Evolutionary conservation across 306 rosid species (phyloP).

Genomic region (Geum urbanum): DNA sequence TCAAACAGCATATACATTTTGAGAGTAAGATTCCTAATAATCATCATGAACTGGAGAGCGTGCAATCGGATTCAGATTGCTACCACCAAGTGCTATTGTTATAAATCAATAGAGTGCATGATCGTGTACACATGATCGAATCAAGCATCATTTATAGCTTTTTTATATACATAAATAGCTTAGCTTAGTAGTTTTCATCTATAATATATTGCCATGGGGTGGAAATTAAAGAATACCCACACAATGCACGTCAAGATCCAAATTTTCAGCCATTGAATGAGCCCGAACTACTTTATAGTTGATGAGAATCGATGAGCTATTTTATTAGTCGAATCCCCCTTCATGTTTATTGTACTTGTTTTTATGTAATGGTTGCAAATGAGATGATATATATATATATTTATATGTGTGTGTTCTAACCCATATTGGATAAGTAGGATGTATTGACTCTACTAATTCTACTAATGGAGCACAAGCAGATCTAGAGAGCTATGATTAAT

Average conservation of each 20-base stretch:
- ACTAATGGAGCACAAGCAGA: too few relatives aligned
- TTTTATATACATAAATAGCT: too few relatives aligned
- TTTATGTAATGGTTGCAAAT: slow-evolving; percentile 4
- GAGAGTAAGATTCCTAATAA: too few relatives aligned
- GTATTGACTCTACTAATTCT: neutral
- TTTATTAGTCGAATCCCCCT: slow-evolving; percentile 13
- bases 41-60: too few relatives aligned
- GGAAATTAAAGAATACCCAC: neutral
- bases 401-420: neutral
- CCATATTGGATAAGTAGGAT: slow-evolving; percentile 9
- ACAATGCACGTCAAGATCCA: slow-evolving; percentile 18
- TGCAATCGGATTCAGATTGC: too few relatives aligned
- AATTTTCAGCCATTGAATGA: slow-evolving; percentile 33
- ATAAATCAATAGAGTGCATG: too few relatives aligned
- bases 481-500: neutral
- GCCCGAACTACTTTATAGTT: slow-evolving; percentile 25
- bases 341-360: neutral
- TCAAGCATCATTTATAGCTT: too few relatives aligned
- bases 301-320: neutral
- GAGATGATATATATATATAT: neutral
- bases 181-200: too few relatives aligned
- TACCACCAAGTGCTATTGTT: too few relatives aligned
- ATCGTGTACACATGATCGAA: too few relatives aligned
- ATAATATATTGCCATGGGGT: too few relatives aligned
- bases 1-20: too few relatives aligned